Percentiles rank a stretch among this genome's conserved stretches.
These are phyloP conservation scores for Ophiostoma perfectum DNA, from an alignment of 2,329 filamentous ascomycete species.

Conservation along the genomic window DNA sequence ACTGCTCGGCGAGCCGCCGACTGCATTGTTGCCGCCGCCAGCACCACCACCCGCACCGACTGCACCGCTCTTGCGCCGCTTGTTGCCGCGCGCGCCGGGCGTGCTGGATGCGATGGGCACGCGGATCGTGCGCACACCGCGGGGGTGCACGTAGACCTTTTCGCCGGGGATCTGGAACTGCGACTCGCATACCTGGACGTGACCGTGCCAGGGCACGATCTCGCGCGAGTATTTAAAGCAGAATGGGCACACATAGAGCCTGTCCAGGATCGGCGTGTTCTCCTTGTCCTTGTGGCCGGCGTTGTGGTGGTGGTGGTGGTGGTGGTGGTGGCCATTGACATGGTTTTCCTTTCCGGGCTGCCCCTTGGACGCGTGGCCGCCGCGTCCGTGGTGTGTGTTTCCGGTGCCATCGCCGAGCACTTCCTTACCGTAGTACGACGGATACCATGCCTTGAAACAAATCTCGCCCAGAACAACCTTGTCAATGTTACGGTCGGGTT, in stretches of 20 bases:
- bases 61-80: not conserved
- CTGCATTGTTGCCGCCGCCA: constrained; percentile 23
- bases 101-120: constrained; percentile 31
- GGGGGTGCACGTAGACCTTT: constrained; percentile 65
- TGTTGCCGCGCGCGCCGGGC: not conserved
- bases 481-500: constrained; percentile 69
- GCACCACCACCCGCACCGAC: constrained; percentile 29
- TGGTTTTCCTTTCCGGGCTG: constrained; percentile 29
- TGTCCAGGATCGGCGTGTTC: constrained; percentile 48
- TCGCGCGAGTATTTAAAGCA: constrained; percentile 88
- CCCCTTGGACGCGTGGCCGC: constrained; percentile 13
- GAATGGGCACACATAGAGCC: constrained; percentile 80
- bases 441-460: constrained; percentile 86
- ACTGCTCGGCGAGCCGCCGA: not conserved
- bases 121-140: constrained; percentile 39
- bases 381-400: constrained; percentile 26
- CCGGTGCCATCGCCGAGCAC: constrained; percentile 48
- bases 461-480: constrained; percentile 81
- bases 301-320: not conserved
- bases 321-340: not conserved
- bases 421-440: constrained; percentile 80
- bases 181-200: constrained; percentile 53
- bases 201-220: constrained; percentile 52
- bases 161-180: constrained; percentile 54
- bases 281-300: constrained; percentile 31